phyloP scores from a whole-genome alignment of 108 stramenopile species.

The Conticribra weissflogii region DNA sequence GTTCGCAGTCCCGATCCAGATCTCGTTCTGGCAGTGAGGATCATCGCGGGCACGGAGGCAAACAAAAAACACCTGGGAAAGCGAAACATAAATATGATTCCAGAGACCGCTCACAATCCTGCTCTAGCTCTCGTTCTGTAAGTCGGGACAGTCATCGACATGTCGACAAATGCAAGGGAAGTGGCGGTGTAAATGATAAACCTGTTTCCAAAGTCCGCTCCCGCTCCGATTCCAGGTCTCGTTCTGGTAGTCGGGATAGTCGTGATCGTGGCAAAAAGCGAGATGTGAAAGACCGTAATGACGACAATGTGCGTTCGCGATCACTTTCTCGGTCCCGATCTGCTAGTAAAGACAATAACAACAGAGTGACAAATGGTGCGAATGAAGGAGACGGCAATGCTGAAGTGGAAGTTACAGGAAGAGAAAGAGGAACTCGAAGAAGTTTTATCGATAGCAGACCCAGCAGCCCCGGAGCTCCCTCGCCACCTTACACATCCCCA shows the following conservation, averaged over 20 bases:
- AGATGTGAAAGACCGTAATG: too few relatives aligned
- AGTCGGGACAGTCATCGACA: too few relatives aligned
- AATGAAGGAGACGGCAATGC: not conserved
- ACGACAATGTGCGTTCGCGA: too few relatives aligned
- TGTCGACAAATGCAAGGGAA: too few relatives aligned
- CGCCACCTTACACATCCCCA: slow-evolving; percentile 1
- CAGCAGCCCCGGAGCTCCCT: slow-evolving; percentile 7
- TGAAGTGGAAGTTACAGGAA: not conserved
- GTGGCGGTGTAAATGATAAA: not conserved
- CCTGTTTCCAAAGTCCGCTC: not conserved
- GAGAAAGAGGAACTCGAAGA: not conserved
- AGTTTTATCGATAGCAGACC: slow-evolving; percentile 2
- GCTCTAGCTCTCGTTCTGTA: too few relatives aligned
- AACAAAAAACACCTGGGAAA: not conserved
- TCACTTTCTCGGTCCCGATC: too few relatives aligned
- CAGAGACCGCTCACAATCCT: not conserved
- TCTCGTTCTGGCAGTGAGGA: slow-evolving; percentile 16
- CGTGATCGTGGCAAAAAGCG: too few relatives aligned
- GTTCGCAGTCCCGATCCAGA: slow-evolving; percentile 16
- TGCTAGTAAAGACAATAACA: too few relatives aligned
- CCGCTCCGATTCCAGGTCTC: too few relatives aligned
- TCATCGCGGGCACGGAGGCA: not conserved
- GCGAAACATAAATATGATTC: not conserved
- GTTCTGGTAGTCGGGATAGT: too few relatives aligned
- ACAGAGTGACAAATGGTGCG: too few relatives aligned